Conservation (phyloP, 2,329 filamentous ascomycete species). For the Ophioceras dolichostomum region DNA sequence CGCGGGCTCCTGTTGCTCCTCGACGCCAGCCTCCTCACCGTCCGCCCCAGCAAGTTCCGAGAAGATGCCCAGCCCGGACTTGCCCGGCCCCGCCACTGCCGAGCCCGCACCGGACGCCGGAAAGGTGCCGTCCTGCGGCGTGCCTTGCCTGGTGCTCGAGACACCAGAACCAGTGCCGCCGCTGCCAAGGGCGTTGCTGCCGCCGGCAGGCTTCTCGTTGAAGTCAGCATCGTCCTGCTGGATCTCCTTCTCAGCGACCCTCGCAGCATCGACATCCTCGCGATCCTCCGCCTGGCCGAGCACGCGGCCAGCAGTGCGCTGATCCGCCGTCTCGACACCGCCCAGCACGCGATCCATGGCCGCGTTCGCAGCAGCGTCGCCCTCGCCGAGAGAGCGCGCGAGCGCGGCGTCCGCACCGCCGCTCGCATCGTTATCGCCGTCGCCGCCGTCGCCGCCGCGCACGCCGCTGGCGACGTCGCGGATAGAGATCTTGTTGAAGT, state of each 20-base stretch:
- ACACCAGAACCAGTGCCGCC: too few species aligned
- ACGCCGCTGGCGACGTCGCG: constrained; percentile 54
- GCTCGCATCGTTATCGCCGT: too few species aligned
- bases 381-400: constrained; percentile 46
- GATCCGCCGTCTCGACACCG: constrained; percentile 45
- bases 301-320: constrained; percentile 52
- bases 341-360: constrained; percentile 82
- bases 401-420: constrained; percentile 17
- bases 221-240: constrained; percentile 81
- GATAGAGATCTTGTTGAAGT: constrained; percentile 70
- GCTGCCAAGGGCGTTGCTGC: too few species aligned
- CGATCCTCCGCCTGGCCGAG: constrained; percentile 86
- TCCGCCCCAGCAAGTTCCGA: constrained; percentile 12
- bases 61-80: constrained; percentile 24
- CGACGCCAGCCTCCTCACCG: not conserved
- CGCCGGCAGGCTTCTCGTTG: constrained; percentile 43
- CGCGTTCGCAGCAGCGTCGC: constrained; percentile 60
- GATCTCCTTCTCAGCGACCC: constrained; percentile 78
- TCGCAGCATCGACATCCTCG: constrained; percentile 82
- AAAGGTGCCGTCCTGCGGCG: constrained; percentile 29
- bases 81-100: constrained; percentile 14
- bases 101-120: constrained; percentile 6
- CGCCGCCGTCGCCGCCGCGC: constrained; percentile 34
- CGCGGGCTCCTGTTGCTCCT: constrained; percentile 13
- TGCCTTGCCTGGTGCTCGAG: constrained; percentile 38